Conservation (phyloP, 495 filamentous ascomycete genomes). For the Aspergillus carlsbadensis region DNA sequence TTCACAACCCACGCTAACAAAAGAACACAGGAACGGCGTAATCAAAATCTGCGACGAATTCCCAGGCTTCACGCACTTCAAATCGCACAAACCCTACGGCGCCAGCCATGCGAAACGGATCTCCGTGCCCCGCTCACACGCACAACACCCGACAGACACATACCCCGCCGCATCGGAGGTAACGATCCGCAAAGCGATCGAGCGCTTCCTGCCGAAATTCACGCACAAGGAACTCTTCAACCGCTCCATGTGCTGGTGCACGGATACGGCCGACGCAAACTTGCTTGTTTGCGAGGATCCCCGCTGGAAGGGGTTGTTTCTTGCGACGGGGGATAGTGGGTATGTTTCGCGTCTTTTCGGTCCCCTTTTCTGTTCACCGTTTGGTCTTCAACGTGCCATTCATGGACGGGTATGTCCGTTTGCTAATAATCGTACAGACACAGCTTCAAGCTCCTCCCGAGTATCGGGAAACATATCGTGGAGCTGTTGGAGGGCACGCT, state of each 20-base stretch:
- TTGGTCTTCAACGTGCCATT: too few relatives aligned
- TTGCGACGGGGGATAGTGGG: slow-evolving; percentile 2
- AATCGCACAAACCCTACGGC: neutral
- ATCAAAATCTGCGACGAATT: slow-evolving; percentile 9
- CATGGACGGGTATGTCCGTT: too few relatives aligned
- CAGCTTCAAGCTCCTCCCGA: neutral
- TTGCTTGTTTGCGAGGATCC: slow-evolving; percentile 2
- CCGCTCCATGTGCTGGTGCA: slow-evolving; percentile 5
- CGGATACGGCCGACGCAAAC: slow-evolving; percentile 1
- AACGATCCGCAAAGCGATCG: neutral
- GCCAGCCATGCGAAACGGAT: neutral
- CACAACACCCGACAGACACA: neutral
- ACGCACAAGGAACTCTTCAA: neutral
- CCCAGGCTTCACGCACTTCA: slow-evolving; percentile 3
- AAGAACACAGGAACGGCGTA: neutral
- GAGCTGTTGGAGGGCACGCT: neutral
- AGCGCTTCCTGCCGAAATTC: neutral
- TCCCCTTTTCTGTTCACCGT: too few relatives aligned
- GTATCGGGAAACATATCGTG: slow-evolving; percentile 1
- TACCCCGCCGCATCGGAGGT: neutral
- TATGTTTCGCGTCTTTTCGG: too few relatives aligned
- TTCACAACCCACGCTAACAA: neutral
- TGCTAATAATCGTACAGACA: neutral
- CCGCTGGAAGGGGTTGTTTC: neutral
- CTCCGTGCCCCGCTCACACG: slow-evolving; percentile 1